Evolutionary conservation across 805 yeast species (phyloP).

Genomic region (Isabelozyma pseudorhagii): DNA sequence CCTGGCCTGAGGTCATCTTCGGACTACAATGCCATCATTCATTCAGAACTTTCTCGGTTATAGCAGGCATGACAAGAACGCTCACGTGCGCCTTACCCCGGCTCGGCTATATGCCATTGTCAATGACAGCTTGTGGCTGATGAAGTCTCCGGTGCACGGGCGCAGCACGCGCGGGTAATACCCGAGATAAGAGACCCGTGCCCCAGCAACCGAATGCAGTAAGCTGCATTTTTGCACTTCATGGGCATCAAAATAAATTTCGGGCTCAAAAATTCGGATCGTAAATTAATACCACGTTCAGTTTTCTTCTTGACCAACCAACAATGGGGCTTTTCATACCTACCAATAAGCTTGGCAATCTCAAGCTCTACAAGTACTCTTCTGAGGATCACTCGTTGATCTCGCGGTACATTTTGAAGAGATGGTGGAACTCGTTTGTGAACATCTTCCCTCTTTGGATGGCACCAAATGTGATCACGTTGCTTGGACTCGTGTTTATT

Average conservation of each 20-base stretch:
- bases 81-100: no score
- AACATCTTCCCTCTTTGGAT: constrained; percentile 74
- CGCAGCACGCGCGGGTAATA: no score
- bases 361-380: constrained; percentile 61
- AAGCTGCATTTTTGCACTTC: not conserved
- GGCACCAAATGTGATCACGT: constrained; percentile 92
- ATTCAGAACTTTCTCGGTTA: no score
- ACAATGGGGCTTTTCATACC: constrained; percentile 71
- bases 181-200: no score
- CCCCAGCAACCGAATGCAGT: no score
- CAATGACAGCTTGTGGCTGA: no score
- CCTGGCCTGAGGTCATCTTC: no score
- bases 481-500: constrained; percentile 74
- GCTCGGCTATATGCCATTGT: no score
- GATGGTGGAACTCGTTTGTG: constrained; percentile 77
- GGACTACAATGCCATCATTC: no score
- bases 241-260: not conserved
- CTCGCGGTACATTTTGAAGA: constrained; percentile 73
- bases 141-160: no score
- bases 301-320: not conserved
- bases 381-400: constrained; percentile 79
- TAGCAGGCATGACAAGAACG: no score
- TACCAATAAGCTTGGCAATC: constrained; percentile 44
- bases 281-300: not conserved
- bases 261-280: no score